Evolutionary conservation across 164 flowering plant genomes (phyloP), one percentile per base, ranked within the genome.

Genomic region (Magnolia officinalis): DNA sequence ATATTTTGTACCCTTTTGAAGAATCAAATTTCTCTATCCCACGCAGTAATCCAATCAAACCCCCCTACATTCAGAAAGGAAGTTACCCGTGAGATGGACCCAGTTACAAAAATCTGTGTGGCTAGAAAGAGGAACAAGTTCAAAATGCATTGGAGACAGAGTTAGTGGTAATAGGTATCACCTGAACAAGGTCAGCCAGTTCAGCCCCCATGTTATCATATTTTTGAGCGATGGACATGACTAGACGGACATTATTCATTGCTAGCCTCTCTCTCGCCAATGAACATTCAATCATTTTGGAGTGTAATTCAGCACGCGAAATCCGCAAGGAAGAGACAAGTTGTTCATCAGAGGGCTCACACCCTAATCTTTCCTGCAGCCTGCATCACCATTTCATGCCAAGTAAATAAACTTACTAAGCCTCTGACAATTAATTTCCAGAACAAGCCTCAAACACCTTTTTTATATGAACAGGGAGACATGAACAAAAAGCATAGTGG

Each of bases 1-100:
- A 96, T 75, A 96, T 89, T 78, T 86, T 96, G 86, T 83, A 91
- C 37, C 99, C 99, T 82, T 92, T 96, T 50, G 99, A 89, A 68
- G 97, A 89, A 84, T 96, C 99, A 88, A 89, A 96, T 81, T 94
- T 96, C 92, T 96, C 97, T 78, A 96, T 96, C 18, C 99, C 99
- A 31, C 97, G 91, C 67, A 91, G 82, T 70, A 96, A 84, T 82
- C 99, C 99, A 83, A 96, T 87, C 74, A 96, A 83, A 29, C 99
- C 99, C 52, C 94, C 99, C 99, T 96, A 58, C 75, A 84, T 58
- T 24, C 67, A 63, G 71, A 64, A 52, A 79, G 37, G 49, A 67
- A 50, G 37, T 51, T 31, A 11, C 49, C 29, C 20, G 61, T 21
- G 31, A 58, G 55, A 65, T 49, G 51, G 70, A 72, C 31, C 50